Base-by-base conservation (phyloP, 805 yeast genomes). In the Kodamaea kaohsiungensis region DNA sequence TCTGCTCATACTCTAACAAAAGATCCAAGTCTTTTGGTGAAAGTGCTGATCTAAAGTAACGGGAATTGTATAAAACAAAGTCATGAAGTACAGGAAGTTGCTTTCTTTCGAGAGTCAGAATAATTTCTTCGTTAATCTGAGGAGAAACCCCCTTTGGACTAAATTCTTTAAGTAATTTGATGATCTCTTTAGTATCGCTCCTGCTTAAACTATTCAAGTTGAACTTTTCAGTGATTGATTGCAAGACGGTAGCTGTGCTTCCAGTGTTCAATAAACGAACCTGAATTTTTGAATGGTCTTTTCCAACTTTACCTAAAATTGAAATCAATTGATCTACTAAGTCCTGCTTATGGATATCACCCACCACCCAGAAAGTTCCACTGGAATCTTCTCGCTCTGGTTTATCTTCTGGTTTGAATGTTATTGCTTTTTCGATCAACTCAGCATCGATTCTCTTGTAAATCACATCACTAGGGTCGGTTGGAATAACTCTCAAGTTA, bases 341-440 rank as follows among this genome's bases (percentile, higher is more conserved):
- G 3, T 62, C 46, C 1, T 58, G 30, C 1, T 74, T 61, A 25
- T 72, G 68, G 53, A 86, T 78, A 60, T 85, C 82, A 38, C 89
- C 95, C 51, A 85, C 73, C 9, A 88, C 59, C 68, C 90, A 84
- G 7, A 85, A 64, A 0, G 71, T 62, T 2, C 65, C 80, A 0
- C 93, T 88, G 2, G 80, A 65, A 4, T 63, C 64, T 13, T 56
- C 60, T 4, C 46, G 27, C 12, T 56, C 60, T 2, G 53, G 37
- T 16, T 50, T 25, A 55, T 55, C 62, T 16, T 18, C 43, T 48
- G 38, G 60, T 39, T 46, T 61, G 51, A 75, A 68, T 0, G 59
- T 40, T 4, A 55, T 33, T 0, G 78, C 67, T 2, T 61, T 48
- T 0, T 61, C 56, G 7, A 66, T 59, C 48, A 76, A 54, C 9